phyloP scores from a whole-genome alignment of 2,329 filamentous ascomycete genomes.

The Corynespora cassiicola region DNA sequence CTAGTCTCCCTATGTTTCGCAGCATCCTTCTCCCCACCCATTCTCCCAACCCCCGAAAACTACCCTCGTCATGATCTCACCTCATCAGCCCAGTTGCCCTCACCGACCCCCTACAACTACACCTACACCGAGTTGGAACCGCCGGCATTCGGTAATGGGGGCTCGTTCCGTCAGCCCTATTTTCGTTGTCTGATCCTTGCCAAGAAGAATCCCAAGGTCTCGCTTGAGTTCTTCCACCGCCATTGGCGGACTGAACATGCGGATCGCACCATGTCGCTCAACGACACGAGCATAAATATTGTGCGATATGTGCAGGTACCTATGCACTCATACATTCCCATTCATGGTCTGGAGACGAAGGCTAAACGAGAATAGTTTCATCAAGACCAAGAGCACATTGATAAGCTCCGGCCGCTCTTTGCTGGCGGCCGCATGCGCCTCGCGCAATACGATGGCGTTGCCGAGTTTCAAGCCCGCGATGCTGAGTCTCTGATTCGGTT shows the following conservation, averaged over 20 bases:
- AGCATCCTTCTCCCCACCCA: no score
- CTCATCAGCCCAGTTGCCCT: no score
- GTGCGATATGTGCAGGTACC: constrained; percentile 16
- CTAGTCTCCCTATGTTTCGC: no score
- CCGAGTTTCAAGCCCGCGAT: constrained; percentile 18
- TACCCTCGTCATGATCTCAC: no score
- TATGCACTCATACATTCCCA: no score
- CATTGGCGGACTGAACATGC: constrained; percentile 22
- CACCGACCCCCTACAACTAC: constrained; percentile 6
- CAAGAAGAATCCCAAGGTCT: constrained; percentile 8
- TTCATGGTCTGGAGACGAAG: neutral
- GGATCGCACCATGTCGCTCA: constrained; percentile 11
- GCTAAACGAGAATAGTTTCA: constrained; percentile 11
- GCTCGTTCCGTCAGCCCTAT: constrained; percentile 7
- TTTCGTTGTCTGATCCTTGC: constrained; percentile 12
- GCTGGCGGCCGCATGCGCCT: constrained; percentile 3
- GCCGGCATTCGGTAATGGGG: neutral
- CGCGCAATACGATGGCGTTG: constrained; percentile 17
- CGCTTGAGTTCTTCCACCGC: constrained; percentile 13
- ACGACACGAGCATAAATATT: constrained; percentile 7
- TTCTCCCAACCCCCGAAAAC: no score
- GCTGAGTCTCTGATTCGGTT: constrained; percentile 8
- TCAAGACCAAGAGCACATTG: constrained; percentile 6
- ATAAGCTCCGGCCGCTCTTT: constrained; percentile 7
- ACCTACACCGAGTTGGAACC: constrained; percentile 7